phyloP scores from a whole-genome alignment of 2,329 filamentous ascomycete species.

The Cladosporium sp. region DNA sequence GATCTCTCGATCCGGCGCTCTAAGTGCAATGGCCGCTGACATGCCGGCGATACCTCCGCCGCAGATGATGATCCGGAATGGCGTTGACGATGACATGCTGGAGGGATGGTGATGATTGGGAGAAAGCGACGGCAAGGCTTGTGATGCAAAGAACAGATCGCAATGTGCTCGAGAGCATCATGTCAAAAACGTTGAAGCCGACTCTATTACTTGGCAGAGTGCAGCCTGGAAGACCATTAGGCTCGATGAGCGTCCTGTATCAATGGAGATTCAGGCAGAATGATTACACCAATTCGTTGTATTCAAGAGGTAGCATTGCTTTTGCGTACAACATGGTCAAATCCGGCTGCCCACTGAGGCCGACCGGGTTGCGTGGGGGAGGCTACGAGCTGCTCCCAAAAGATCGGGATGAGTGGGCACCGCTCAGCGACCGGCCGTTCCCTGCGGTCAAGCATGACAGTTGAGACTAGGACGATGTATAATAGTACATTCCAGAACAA shows the following conservation, averaged over 20 bases:
- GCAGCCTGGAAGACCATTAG: no score
- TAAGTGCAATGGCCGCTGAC: constrained; percentile 34
- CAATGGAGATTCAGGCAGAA: no score
- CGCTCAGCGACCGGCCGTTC: neutral
- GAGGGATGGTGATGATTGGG: constrained; percentile 7
- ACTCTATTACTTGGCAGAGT: no score
- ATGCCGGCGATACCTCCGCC: constrained; percentile 31
- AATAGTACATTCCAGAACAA: no score
- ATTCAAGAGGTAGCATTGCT: neutral
- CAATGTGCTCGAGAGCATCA: constrained; percentile 6
- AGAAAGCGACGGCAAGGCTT: constrained; percentile 11
- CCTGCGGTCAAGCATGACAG: neutral
- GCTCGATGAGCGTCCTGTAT: no score
- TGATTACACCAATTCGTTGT: no score
- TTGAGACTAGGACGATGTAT: no score
- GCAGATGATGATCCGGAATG: constrained; percentile 33
- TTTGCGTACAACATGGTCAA: neutral
- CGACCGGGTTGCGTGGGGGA: neutral
- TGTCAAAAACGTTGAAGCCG: neutral
- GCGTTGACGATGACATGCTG: constrained; percentile 22
- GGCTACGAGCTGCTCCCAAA: no score
- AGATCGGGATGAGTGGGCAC: neutral
- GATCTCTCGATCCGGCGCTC: constrained; percentile 31
- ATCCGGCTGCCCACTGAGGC: neutral
- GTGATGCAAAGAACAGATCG: neutral